Evolutionary conservation across 192 early-diverging fungal genomes (phyloP).

Genomic region (Gorgonomyces haynaldii): DNA sequence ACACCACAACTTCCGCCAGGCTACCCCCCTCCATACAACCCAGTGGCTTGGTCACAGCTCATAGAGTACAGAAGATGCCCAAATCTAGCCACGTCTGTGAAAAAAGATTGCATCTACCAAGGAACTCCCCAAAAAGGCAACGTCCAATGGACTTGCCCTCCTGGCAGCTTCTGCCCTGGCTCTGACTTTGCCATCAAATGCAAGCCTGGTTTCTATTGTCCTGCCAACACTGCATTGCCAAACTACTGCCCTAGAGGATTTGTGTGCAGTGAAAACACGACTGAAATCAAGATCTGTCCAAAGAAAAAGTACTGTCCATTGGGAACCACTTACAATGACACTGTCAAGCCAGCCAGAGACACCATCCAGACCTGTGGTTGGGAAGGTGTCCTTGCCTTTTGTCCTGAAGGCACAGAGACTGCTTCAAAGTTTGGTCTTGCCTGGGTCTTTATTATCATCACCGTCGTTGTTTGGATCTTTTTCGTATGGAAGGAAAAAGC

Average conservation of each 20-base stretch:
- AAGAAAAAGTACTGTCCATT: conserved; percentile 4
- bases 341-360: no score
- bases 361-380: not conserved
- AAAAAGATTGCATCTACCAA: conserved; percentile 1
- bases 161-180: conserved; percentile 1
- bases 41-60: not conserved
- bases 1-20: not conserved
- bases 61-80: not conserved
- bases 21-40: not conserved
- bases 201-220: conserved; percentile 36
- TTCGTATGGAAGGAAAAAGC: conserved; percentile 2
- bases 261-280: conserved; percentile 24
- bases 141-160: not conserved
- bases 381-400: not conserved
- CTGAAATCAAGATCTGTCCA: not conserved
- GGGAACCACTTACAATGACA: not conserved
- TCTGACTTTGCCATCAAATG: conserved; percentile 8
- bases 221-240: conserved; percentile 40
- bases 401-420: not conserved
- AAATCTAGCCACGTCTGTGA: no score
- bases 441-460: conserved; percentile 12
- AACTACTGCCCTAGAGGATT: conserved; percentile 48
- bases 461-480: conserved; percentile 1
- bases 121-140: not conserved
- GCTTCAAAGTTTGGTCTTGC: conserved; percentile 4